Evolutionary conservation across 148 eudicot genomes (phyloP).

Genomic region (Simmondsia chinensis): DNA sequence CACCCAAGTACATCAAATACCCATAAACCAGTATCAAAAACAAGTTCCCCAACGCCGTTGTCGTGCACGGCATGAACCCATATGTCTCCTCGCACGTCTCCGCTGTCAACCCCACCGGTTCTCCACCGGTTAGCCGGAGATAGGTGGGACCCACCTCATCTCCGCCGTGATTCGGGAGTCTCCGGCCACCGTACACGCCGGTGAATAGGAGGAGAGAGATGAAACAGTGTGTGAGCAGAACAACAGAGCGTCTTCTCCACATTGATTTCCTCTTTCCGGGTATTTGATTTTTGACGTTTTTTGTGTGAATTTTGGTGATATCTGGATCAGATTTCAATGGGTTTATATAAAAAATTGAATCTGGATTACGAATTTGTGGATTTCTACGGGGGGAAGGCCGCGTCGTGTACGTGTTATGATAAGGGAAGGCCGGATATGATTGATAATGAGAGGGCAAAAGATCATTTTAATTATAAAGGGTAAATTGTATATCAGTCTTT

Average conservation of each 20-base stretch:
- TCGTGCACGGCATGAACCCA: constrained; percentile 86
- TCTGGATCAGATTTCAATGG: too few species aligned
- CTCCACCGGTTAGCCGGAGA: neutral
- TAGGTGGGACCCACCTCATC: neutral
- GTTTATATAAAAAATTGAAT: too few species aligned
- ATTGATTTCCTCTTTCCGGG: too few species aligned
- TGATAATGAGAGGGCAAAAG: too few species aligned
- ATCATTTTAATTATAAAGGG: too few species aligned
- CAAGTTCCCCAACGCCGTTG: constrained; percentile 43
- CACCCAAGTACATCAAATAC: constrained; percentile 58
- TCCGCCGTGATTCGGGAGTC: constrained; percentile 23
- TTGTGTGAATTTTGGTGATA: too few species aligned
- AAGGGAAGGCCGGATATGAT: too few species aligned
- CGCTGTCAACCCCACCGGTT: neutral
- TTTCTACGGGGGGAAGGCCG: too few species aligned
- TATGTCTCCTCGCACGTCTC: constrained; percentile 57
- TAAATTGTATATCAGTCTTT: too few species aligned
- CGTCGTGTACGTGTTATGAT: too few species aligned
- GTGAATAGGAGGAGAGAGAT: constrained; percentile 15
- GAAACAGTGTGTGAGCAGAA: neutral
- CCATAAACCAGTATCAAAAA: constrained; percentile 72
- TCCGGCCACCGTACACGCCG: constrained; percentile 10
- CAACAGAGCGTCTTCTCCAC: neutral
- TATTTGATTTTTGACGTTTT: too few species aligned
- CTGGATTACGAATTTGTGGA: too few species aligned